phyloP scores from a whole-genome alignment of 2,329 filamentous ascomycete genomes.

The Pochonia chlamydosporia region DNA sequence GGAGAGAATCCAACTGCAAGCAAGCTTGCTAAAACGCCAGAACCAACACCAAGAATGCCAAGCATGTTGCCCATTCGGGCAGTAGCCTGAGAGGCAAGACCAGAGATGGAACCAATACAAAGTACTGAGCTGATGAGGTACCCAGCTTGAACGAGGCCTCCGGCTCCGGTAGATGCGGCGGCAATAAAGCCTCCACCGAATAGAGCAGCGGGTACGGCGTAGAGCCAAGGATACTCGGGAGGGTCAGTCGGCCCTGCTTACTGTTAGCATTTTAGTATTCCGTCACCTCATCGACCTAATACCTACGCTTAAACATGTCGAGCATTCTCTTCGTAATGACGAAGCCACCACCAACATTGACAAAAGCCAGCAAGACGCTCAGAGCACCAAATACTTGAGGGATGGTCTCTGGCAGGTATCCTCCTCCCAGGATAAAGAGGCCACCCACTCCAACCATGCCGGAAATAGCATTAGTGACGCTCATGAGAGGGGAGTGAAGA shows the following conservation, averaged over 20 bases:
- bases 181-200: slow-evolving; percentile 79
- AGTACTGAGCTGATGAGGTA: slow-evolving; percentile 80
- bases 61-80: slow-evolving; percentile 81
- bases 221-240: slow-evolving; percentile 83
- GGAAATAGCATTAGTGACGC: slow-evolving; percentile 87
- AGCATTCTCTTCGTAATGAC: slow-evolving; percentile 92
- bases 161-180: slow-evolving; percentile 74
- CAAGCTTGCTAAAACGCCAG: slow-evolving; percentile 77
- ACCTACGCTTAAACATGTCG: slow-evolving; percentile 75
- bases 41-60: slow-evolving; percentile 77
- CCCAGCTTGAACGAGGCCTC: slow-evolving; percentile 78
- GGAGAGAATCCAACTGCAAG: slow-evolving; percentile 74
- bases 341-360: slow-evolving; percentile 84
- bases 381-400: slow-evolving; percentile 73
- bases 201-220: slow-evolving; percentile 67
- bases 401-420: slow-evolving; percentile 69
- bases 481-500: slow-evolving; percentile 85
- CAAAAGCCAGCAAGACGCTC: slow-evolving; percentile 79
- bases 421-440: slow-evolving; percentile 82
- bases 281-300: slow-evolving; percentile 7
- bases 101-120: slow-evolving; percentile 78
- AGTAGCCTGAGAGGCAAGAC: slow-evolving; percentile 75
- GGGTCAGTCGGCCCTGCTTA: slow-evolving; percentile 67
- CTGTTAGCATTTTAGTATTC: background rate
- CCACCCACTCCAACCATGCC: slow-evolving; percentile 88